A percentile compares a stretch with the other conserved stretches of the same genome.
phyloP scores from a whole-genome alignment of 78 protist species.

The Dictyostelium firmibasis region DNA sequence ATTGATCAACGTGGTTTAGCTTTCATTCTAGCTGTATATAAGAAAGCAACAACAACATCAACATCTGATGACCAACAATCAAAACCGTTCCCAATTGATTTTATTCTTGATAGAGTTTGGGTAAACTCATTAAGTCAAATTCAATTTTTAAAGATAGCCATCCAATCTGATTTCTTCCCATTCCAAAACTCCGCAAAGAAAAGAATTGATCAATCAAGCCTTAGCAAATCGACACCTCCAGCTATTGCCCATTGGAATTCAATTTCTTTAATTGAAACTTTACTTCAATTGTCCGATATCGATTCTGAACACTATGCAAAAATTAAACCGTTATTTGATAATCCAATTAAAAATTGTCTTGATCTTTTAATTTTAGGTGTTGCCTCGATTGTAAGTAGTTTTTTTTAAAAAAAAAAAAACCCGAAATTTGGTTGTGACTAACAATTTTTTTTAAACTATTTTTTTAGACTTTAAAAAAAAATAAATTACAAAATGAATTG shows the following conservation, averaged over 20 bases:
- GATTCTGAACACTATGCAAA: constrained; percentile 55
- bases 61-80: constrained; percentile 13
- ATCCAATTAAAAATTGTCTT: constrained; percentile 81
- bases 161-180: constrained; percentile 59
- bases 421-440: too few relatives aligned
- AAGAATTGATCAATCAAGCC: constrained; percentile 21
- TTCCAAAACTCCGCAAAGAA: constrained; percentile 56
- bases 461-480: constrained; percentile 24
- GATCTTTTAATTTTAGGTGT: constrained; percentile 76
- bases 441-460: background rate
- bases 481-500: constrained; percentile 50
- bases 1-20: constrained; percentile 59
- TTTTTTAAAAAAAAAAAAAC: too few relatives aligned
- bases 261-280: constrained; percentile 66
- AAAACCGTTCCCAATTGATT: constrained; percentile 69
- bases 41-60: constrained; percentile 32
- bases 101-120: constrained; percentile 78
- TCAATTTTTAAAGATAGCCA: constrained; percentile 54
- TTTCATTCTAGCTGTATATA: constrained; percentile 69
- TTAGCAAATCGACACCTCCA: constrained; percentile 43
- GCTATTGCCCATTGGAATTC: constrained; percentile 77
- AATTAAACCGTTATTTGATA: constrained; percentile 61
- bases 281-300: constrained; percentile 52
- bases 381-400: constrained; percentile 38
- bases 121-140: constrained; percentile 75